Evolutionary conservation across 441 rosid species (phyloP), one percentile per base, ranked within the genome.

Genomic region (Populus tomentosa): DNA sequence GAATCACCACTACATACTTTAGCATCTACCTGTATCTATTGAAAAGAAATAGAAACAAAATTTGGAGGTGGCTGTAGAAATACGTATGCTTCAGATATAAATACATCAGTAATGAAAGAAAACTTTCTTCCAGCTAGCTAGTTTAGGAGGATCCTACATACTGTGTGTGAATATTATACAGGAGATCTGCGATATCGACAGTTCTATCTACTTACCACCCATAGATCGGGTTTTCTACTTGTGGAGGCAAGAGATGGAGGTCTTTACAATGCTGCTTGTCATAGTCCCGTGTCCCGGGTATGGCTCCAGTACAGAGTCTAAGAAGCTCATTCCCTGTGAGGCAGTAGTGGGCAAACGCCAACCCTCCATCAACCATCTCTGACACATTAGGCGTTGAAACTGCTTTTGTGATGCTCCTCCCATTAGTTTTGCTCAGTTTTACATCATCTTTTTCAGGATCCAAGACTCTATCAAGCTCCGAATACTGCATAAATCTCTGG

Each of bases 271-370:
- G 99, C 80, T 95, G 93, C 79, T 86, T 85, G 80, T 88, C 92
- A 42, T 94, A 95, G 86, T 91, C 92, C 67, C 92, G 83, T 0
- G 99, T 87, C 71, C 90, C 89, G 2, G 97, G 99, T 67, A 91
- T 87, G 28, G 97, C 99, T 66, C 98, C 98, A 0, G 91, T 89
- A 73, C 93, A 94, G 14, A 80, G 85, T 83, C 98, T 87, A 73
- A 95, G 90, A 70, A 95, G 86, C 87, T 94, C 97, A 65, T 91
- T 95, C 75, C 99, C 97, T 0, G 97, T 95, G 61, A 95, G 66
- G 81, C 94, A 91, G 75, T 88, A 90, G 82, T 95, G 98, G 64
- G 97, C 90, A 70, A 95, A 92, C 14, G 99, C 98, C 79, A 95
- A 75, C 32, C 97, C 97, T 69, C 98, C 95, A 79, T 95, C 99